Percentiles rank a stretch among this genome's conserved stretches.
phyloP scores from a whole-genome alignment of 73 alveolate genomes.

The Tetrahymena malaccensis region DNA sequence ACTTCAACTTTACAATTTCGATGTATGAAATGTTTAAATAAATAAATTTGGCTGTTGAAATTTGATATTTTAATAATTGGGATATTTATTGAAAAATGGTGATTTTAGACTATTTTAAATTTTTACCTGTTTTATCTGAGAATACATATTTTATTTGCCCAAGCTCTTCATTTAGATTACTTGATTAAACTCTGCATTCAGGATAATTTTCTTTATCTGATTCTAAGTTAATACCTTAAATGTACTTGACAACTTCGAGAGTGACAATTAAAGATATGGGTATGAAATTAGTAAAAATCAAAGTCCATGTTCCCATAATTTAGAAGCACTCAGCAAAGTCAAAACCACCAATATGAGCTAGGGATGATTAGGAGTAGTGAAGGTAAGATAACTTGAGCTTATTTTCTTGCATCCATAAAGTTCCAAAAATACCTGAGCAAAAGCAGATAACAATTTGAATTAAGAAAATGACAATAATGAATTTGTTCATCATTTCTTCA shows the following conservation, averaged over 20 bases:
- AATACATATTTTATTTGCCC: slow-evolving; percentile 72
- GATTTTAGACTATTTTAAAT: no score
- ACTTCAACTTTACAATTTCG: no score
- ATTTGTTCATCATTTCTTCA: slow-evolving; percentile 39
- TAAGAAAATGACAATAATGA: slow-evolving; percentile 14
- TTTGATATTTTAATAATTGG: no score
- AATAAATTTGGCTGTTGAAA: no score
- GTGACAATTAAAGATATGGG: slow-evolving; percentile 75
- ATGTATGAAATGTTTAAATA: no score
- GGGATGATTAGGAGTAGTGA: background rate
- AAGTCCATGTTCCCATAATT: slow-evolving; percentile 40
- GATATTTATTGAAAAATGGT: no score
- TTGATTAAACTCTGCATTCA: slow-evolving; percentile 55
- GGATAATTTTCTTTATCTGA: slow-evolving; percentile 46
- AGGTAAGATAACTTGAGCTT: background rate
- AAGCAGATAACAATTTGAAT: slow-evolving; percentile 17
- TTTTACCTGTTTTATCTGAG: slow-evolving; percentile 68
- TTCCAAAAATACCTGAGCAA: background rate
- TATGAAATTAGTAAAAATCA: slow-evolving; percentile 63
- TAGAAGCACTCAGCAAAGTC: background rate
- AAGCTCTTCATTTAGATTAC: slow-evolving; percentile 76
- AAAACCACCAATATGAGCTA: background rate
- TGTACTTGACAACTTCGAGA: slow-evolving; percentile 64
- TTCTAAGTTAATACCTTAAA: slow-evolving; percentile 61
- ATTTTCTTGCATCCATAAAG: background rate